Conservation (phyloP, 768 basidiomycete species). For the Trametes gibbosa region DNA sequence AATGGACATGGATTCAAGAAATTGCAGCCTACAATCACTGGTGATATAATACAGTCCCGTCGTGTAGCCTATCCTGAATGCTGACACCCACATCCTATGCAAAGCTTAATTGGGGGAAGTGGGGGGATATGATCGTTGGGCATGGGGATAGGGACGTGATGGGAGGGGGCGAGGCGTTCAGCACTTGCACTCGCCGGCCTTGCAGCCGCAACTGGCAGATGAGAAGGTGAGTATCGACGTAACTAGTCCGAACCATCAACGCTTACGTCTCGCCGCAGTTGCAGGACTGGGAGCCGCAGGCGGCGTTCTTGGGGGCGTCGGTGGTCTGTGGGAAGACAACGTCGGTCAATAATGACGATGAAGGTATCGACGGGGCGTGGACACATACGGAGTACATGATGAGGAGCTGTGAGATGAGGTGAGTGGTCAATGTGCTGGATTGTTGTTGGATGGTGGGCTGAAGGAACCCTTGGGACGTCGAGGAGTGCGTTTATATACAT, state of each 20-base stretch:
- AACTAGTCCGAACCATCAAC: neutral
- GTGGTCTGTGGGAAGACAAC: conserved; percentile 13
- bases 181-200: conserved; percentile 65
- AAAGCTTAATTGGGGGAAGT: neutral
- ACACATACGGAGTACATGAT: conserved; percentile 21
- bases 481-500: conserved; percentile 16
- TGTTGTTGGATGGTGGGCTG: conserved; percentile 14
- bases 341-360: neutral
- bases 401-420: conserved; percentile 1
- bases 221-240: neutral
- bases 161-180: conserved; percentile 28
- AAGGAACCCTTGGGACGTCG: neutral
- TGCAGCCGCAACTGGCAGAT: conserved; percentile 52
- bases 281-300: conserved; percentile 50
- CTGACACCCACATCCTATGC: neutral
- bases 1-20: neutral
- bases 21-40: neutral
- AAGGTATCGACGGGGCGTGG: neutral
- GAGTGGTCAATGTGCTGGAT: neutral
- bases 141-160: neutral
- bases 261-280: conserved; percentile 50
- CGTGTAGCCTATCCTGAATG: conserved; percentile 3
- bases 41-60: neutral
- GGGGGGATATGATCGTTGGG: neutral
- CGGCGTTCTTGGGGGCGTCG: conserved; percentile 39